Evolutionary conservation across 257 asterid species (phyloP).

Genomic region (Gynochthodes officinalis): DNA sequence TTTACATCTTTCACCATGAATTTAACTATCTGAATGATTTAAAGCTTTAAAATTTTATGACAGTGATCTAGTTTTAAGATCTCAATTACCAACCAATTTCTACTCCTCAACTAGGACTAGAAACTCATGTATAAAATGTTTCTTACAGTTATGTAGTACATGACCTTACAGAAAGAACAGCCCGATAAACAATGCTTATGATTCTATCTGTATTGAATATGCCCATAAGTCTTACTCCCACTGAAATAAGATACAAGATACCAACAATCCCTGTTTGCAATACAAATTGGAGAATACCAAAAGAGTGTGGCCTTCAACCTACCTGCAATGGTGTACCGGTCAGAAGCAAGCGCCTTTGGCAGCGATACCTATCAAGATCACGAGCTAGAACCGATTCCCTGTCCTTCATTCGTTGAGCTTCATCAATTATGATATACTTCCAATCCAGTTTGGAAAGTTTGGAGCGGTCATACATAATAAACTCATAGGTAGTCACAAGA

Average conservation of each 20-base stretch:
- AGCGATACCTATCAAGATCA: constrained; percentile 98
- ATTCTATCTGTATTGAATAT: background rate
- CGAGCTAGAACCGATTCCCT: constrained; percentile 99
- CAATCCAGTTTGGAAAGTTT: constrained; percentile 97
- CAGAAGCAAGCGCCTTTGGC: constrained; percentile 99
- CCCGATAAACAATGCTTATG: background rate
- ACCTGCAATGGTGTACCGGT: constrained; percentile 99
- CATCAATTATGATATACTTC: constrained; percentile 97
- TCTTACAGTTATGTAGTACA: background rate
- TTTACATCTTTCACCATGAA: background rate
- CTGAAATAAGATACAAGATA: background rate
- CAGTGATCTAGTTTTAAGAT: background rate
- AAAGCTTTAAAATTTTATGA: background rate
- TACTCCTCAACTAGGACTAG: background rate
- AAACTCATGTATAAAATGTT: background rate
- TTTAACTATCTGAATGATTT: too few relatives aligned
- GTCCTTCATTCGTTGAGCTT: constrained; percentile 99
- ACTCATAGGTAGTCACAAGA: constrained; percentile 97
- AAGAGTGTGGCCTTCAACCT: constrained; percentile 1
- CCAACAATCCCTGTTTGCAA: background rate
- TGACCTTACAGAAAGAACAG: background rate
- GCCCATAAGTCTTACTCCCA: background rate
- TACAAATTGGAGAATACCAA: constrained; percentile 7
- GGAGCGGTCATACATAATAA: constrained; percentile 95
- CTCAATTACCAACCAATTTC: background rate